phyloP scores from a whole-genome alignment of 495 filamentous ascomycete genomes.

The Podospora comata region DNA sequence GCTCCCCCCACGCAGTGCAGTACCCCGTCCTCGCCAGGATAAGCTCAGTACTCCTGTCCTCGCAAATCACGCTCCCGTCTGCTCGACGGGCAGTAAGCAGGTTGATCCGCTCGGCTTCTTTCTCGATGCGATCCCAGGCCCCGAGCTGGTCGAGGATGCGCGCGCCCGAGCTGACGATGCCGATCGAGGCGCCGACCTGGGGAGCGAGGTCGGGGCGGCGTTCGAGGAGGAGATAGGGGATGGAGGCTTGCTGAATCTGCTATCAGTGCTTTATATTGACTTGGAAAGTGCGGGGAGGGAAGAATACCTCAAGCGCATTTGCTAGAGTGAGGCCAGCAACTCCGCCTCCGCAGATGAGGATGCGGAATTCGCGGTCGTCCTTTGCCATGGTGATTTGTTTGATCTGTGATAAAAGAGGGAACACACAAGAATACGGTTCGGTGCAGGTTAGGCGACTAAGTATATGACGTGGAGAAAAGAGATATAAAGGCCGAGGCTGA shows the following conservation, averaged over 20 bases:
- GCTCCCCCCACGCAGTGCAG: constrained; percentile 13
- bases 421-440: too few relatives aligned
- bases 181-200: constrained; percentile 24
- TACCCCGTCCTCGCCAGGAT: constrained; percentile 31
- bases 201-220: constrained; percentile 19
- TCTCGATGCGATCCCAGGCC: constrained; percentile 25
- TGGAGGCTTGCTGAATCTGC: constrained; percentile 14
- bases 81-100: neutral
- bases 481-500: neutral
- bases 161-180: constrained; percentile 19
- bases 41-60: neutral
- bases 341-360: constrained; percentile 16
- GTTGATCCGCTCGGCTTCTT: neutral
- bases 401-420: neutral
- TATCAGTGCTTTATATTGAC: neutral
- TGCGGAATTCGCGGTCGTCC: constrained; percentile 5
- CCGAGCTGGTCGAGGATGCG: constrained; percentile 38
- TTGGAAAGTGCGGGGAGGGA: neutral
- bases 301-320: constrained; percentile 19
- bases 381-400: neutral
- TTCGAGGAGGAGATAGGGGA: constrained; percentile 26
- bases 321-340: constrained; percentile 17
- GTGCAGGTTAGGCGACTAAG: neutral
- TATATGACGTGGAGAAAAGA: too few relatives aligned
- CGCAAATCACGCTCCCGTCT: constrained; percentile 8